Base-by-base conservation (phyloP, 2,329 filamentous ascomycete species). In the Cercospora beticola region DNA sequence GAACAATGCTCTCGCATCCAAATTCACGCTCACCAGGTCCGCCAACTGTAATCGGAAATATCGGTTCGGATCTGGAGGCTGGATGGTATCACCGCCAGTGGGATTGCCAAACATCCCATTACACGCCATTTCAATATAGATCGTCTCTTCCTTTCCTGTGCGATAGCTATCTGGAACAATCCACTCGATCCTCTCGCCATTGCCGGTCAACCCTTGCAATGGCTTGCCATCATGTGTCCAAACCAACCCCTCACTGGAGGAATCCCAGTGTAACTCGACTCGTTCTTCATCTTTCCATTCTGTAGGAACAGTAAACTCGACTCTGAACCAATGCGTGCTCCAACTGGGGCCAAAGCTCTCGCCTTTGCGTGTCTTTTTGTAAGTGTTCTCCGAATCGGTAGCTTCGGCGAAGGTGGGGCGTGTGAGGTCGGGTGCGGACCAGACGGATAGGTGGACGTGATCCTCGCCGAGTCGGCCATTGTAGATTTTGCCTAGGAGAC, bases 21-120 rank as follows among this genome's bases (percentile, higher is more conserved):
- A 83, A 75, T 98, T 97, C 72, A 98, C 89, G 61, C 93, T 93
- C 1, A 94, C 91, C 70, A 99, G 96, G 69, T 94, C 90, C 14
- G 94, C 94, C 71, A 89, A 90, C 70, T 83, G 82, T 65, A 99
- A 86, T 67, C 85, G 86, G 79, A 91, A 99, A 78, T 91, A 92
- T 75, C 86, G 91, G 83, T 97, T 88, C n/a, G 92, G 91, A 68
- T 91, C 85, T 0, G 95, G 95, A 14, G 95, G 93, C 78, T 97
- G 92, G 74, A 97, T 98, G 33, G 86, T 88, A 79, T 96, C 92
- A 28, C 92, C 93, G 21, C 90, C 90, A 0, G 90, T 86, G 0
- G 93, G 91, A 79, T 97, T 97, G 74, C 95, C 95, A 82, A 98
- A 98, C 94, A 98, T 98, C 80, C 90, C 90, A 79, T 99, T 99